A percentile compares a stretch with the other conserved stretches of the same genome.
phyloP scores from a whole-genome alignment of 2,329 filamentous ascomycete genomes.

The Ophiostoma sp. region DNA sequence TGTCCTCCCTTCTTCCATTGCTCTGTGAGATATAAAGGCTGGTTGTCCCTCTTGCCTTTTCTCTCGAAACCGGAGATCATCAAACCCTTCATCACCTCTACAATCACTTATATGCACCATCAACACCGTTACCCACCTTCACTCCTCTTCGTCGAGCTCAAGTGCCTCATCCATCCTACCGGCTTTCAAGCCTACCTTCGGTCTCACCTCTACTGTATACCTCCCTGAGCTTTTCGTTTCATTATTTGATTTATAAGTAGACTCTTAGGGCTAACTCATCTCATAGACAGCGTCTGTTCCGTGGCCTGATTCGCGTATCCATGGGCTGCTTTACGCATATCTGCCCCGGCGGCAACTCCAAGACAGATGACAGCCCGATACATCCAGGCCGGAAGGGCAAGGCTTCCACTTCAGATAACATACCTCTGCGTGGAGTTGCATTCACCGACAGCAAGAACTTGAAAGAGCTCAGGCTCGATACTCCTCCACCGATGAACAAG shows the following conservation, averaged over 20 bases:
- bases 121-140: background rate
- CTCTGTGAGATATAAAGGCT: background rate
- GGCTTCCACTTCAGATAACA: background rate
- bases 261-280: background rate
- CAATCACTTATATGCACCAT: background rate
- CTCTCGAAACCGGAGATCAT: background rate
- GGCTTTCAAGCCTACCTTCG: background rate
- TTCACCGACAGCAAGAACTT: background rate
- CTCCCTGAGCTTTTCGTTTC: background rate
- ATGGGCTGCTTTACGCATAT: slow-evolving; percentile 3
- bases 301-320: background rate
- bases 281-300: background rate
- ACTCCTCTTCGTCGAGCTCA: background rate
- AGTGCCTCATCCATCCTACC: background rate
- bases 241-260: too few relatives aligned
- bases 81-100: background rate
- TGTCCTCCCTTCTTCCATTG: background rate
- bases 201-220: background rate
- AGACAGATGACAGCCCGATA: background rate
- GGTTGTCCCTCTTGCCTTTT: background rate
- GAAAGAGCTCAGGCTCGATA: background rate
- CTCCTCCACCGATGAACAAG: background rate
- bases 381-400: background rate
- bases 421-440: too few relatives aligned
- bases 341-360: slow-evolving; percentile 7